Conservation (phyloP, 768 basidiomycete genomes). For the Tulasnella sp. region DNA sequence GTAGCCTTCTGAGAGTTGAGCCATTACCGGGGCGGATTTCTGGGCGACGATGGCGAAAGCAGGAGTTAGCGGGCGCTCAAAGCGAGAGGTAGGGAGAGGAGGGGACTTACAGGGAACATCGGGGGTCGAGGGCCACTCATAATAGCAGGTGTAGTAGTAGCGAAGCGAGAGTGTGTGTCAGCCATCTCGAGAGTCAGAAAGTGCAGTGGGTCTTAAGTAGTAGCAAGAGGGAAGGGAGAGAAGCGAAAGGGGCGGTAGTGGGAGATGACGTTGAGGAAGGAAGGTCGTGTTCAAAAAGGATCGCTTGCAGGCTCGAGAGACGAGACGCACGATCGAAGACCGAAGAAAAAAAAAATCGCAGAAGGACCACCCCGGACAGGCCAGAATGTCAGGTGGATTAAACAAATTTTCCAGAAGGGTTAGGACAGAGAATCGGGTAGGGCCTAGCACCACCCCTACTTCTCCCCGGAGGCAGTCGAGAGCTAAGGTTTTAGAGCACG, state of each 20-base stretch:
- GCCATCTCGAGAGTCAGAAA: neutral
- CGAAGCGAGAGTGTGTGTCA: neutral
- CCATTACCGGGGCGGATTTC: slow-evolving; percentile 24
- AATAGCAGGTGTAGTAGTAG: neutral
- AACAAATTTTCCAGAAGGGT: neutral
- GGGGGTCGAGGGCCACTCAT: slow-evolving; percentile 12
- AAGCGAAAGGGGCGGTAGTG: neutral
- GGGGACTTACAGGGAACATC: slow-evolving; percentile 19
- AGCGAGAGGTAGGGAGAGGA: neutral
- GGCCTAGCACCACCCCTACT: slow-evolving; percentile 1
- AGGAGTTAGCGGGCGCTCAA: neutral
- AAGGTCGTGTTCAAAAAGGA: slow-evolving; percentile 5
- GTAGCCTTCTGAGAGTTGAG: slow-evolving; percentile 24
- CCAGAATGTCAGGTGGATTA: slow-evolving; percentile 1
- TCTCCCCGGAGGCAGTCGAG: slow-evolving; percentile 2
- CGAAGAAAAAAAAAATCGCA: neutral
- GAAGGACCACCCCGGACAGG: slow-evolving; percentile 1
- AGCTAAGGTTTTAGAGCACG: slow-evolving; percentile 9
- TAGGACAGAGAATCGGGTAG: neutral
- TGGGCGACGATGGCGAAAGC: neutral
- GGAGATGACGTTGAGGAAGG: slow-evolving; percentile 6
- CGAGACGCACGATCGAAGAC: neutral
- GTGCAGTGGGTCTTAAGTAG: neutral
- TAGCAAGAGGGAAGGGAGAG: neutral
- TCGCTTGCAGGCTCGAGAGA: neutral